phyloP scores from a whole-genome alignment of 805 yeast species.

The Wickerhamiella azymoides region DNA sequence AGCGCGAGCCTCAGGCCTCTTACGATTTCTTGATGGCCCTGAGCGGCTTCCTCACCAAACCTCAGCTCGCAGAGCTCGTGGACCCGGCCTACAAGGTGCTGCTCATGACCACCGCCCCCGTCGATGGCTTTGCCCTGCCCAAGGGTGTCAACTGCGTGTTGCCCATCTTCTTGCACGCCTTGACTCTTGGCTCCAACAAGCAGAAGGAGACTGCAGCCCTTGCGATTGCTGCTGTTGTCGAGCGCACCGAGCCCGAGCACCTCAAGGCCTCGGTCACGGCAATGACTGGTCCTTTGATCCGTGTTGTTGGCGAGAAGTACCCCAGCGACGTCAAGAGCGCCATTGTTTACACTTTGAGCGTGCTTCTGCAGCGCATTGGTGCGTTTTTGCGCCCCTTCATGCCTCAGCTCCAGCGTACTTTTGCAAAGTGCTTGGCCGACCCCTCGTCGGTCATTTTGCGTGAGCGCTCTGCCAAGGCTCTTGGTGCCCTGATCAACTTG shows the following conservation, averaged over 20 bases:
- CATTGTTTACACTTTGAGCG: conserved; percentile 72
- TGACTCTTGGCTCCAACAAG: conserved; percentile 80
- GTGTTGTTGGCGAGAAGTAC: conserved; percentile 95
- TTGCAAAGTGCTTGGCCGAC: conserved; percentile 82
- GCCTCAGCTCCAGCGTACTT: conserved; percentile 95
- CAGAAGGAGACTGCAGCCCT: conserved; percentile 78
- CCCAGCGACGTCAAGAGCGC: conserved; percentile 86
- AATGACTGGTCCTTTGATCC: conserved; percentile 92
- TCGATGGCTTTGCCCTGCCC: conserved; percentile 51
- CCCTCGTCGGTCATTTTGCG: conserved; percentile 58
- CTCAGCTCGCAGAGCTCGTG: conserved; percentile 60
- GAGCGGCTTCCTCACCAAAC: conserved; percentile 60
- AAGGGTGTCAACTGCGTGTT: conserved; percentile 77
- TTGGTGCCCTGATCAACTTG: conserved; percentile 74
- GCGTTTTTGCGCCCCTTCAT: conserved; percentile 85
- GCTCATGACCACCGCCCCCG: conserved; percentile 44
- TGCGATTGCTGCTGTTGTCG: conserved; percentile 77
- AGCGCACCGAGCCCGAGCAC: conserved; percentile 64
- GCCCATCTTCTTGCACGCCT: conserved; percentile 87
- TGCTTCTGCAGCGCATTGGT: conserved; percentile 69
- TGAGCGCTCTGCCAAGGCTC: conserved; percentile 73
- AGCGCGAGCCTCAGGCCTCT: conserved; percentile 51
- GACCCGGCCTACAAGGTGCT: conserved; percentile 70
- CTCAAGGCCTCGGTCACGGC: conserved; percentile 81
- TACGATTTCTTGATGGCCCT: conserved; percentile 52